Base-by-base conservation (phyloP, 306 rosid species). In the Glycine tomentella region DNA sequence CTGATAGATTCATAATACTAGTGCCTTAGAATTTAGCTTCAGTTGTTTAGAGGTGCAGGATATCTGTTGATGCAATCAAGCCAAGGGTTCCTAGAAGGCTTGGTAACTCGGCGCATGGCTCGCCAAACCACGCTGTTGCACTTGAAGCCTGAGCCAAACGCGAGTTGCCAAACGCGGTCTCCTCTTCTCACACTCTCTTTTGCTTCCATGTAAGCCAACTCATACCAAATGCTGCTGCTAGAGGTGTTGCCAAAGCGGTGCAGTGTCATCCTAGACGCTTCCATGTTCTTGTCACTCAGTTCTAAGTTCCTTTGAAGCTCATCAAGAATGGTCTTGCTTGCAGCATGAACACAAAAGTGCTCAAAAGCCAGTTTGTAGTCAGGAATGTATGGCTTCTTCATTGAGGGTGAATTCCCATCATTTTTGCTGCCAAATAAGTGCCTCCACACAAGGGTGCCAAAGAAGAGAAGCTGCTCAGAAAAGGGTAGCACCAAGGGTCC, bases 181-280 rank as follows among this genome's bases (percentile, higher is more conserved):
- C 98, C 99, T 48, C 89, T 82, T 71, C 80, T 87, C 44, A 95
- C 96, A 17, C 84, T 86, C 67, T 90, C 99, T 51, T 90, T 93
- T 1, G 98, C 98, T 69, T 95, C 98, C 89, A 95, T 88, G 84
- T 95, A 93, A 64, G 99, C 97, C 58, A 95, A 61, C 70, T 95
- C 94, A 74, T 95, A 95, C 99, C 99, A 95, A 15, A 95, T 93
- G 81, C 97, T 93, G 84, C 98, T 95, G 80, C 97, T 93, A 6
- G 99, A 95, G 0, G 99, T 93, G 93, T 95, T 95, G 8, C 99
- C 99, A 52, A 95, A 95, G 0, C 99, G 91, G 49, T 93, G 92
- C 67, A 93, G 69, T 1, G 98, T 95, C 99, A 93, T 90, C 62
- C 94, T 84, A 0, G 99, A 95, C 0, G 99, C 92, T 20, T 95